Conservation (phyloP, 345 rosid genomes). For the Stellera chamaejasme region DNA sequence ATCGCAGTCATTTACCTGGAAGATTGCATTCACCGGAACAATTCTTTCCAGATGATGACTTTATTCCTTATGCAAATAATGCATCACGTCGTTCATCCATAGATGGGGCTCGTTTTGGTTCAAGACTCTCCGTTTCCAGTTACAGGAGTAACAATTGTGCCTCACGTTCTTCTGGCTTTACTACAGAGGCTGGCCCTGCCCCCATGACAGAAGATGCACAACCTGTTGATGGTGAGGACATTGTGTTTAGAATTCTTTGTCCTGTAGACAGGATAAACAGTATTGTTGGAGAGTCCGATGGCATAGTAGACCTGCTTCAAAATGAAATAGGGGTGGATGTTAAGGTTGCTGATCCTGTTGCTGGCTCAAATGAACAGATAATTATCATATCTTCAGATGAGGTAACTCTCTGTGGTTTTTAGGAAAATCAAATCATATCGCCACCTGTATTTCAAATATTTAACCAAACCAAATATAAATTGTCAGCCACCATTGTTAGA, state of each 20-base stretch:
- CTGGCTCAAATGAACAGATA: constrained; percentile 88
- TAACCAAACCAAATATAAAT: too few species aligned
- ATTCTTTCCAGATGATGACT: constrained; percentile 68
- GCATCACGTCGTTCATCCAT: constrained; percentile 43
- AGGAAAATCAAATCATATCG: too few species aligned
- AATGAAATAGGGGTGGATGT: constrained; percentile 93
- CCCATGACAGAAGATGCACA: constrained; percentile 46
- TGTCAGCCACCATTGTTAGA: too few species aligned
- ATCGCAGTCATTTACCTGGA: constrained; percentile 74
- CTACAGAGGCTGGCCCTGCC: constrained; percentile 34
- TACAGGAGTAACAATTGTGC: constrained; percentile 45
- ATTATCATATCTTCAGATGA: constrained; percentile 83
- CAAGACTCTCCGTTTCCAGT: constrained; percentile 41
- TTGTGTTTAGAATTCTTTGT: constrained; percentile 88
- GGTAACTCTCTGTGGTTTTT: constrained; percentile 33
- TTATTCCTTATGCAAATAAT: constrained; percentile 43
- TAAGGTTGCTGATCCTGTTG: constrained; percentile 62
- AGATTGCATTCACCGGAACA: constrained; percentile 71
- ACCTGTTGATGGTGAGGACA: constrained; percentile 59
- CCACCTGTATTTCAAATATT: too few species aligned
- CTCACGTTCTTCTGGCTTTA: constrained; percentile 46
- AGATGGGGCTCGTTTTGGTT: constrained; percentile 43
- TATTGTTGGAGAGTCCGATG: constrained; percentile 69
- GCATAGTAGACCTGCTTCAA: constrained; percentile 73
- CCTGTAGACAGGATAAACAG: constrained; percentile 69